Evolutionary conservation across 2,329 filamentous ascomycete species (phyloP).

Genomic region (Exophiala phaeomuriformis): DNA sequence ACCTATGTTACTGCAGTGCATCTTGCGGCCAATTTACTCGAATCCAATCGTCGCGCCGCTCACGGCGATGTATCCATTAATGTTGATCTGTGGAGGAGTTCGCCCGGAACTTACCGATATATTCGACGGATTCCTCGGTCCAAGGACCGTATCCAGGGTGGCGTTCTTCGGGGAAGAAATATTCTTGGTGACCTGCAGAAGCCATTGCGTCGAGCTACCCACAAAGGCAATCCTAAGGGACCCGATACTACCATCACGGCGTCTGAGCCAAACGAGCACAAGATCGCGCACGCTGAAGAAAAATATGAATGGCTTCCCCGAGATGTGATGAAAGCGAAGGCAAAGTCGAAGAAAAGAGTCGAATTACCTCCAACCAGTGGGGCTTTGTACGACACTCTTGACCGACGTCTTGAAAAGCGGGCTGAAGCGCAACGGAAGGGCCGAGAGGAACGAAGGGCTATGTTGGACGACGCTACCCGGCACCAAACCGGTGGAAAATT

Average conservation of each 20-base stretch:
- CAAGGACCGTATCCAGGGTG: conserved; percentile 37
- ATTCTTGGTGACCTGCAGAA: conserved; percentile 25
- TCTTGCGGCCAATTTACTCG: conserved; percentile 36
- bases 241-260: conserved; percentile 3
- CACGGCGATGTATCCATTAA: conserved; percentile 29
- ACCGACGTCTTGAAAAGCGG: conserved; percentile 1
- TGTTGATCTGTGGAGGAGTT: conserved; percentile 29
- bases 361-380: background rate
- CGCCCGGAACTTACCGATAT: conserved; percentile 34
- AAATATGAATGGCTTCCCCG: background rate
- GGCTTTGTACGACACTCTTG: background rate
- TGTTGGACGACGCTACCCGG: background rate
- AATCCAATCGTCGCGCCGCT: conserved; percentile 34
- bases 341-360: background rate
- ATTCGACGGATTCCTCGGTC: conserved; percentile 36
- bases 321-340: background rate
- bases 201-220: conserved; percentile 7
- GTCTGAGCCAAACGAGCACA: background rate
- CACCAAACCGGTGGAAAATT: background rate
- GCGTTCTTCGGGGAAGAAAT: conserved; percentile 34
- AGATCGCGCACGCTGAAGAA: background rate
- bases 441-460: background rate
- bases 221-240: conserved; percentile 8
- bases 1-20: conserved; percentile 40
- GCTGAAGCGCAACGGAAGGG: background rate